Percentiles rank a stretch among this genome's conserved stretches.
Conservation (phyloP, 306 rosid genomes). For the Vachellia collinsii region DNA sequence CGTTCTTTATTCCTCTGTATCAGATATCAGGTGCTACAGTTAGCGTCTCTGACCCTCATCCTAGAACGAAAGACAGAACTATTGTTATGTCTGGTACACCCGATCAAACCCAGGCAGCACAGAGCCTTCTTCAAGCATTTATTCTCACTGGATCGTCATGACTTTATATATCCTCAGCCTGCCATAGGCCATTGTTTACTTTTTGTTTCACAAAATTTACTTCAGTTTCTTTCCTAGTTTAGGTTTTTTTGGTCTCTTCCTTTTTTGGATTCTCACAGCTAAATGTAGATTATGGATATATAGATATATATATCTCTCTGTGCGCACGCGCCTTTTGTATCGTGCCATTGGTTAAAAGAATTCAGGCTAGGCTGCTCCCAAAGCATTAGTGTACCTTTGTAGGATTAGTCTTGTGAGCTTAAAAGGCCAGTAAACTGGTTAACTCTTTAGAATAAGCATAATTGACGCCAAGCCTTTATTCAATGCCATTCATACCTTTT, state of each 20-base stretch:
- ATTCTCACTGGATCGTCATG: conserved; percentile 79
- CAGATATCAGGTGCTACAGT: conserved; percentile 95
- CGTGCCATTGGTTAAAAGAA: background rate
- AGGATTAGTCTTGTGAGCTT: background rate
- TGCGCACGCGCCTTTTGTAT: background rate
- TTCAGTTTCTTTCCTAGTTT: background rate
- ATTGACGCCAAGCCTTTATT: background rate
- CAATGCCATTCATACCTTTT: background rate
- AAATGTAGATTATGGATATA: conserved; percentile 40
- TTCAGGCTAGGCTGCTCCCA: background rate
- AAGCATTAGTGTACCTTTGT: background rate
- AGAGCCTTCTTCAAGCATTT: conserved; percentile 95
- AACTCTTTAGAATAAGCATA: conserved; percentile 15
- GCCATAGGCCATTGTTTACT: background rate
- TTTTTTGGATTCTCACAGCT: background rate
- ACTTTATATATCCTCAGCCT: conserved; percentile 18
- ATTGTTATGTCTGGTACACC: conserved; percentile 91
- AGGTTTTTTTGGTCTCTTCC: background rate
- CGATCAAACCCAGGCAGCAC: conserved; percentile 92
- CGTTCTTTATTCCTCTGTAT: conserved; percentile 24
- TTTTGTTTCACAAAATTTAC: background rate
- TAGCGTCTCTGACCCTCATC: conserved; percentile 60
- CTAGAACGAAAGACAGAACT: conserved; percentile 60
- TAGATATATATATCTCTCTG: background rate
- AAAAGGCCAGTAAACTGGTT: background rate